Evolutionary conservation across 441 rosid genomes (phyloP), one percentile per base, ranked within the genome.

Genomic region (Aquilaria agallochum): DNA sequence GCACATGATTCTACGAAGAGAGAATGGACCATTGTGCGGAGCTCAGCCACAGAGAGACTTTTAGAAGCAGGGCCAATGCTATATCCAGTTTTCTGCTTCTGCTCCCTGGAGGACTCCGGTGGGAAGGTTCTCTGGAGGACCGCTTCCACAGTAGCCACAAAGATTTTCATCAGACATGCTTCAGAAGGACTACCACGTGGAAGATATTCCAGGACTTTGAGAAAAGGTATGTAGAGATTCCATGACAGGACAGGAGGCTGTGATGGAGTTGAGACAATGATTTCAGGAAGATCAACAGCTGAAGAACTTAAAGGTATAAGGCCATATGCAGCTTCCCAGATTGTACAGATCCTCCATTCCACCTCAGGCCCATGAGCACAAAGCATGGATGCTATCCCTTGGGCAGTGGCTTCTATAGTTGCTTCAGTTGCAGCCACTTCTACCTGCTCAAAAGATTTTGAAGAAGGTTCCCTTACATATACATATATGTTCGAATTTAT

Each of bases 291-390:
- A 89, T 95, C 99, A 70, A 95, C 95, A 9, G 84, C 96, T 13
- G 99, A 95, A 60, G 99, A 95, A 63, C 96, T 89, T 64, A 95
- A 74, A 51, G 99, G 99, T 74, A 95, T 89, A 71, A 95, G 67
- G 48, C 99, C 99, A 67, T 95, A 95, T 51, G 99, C 97, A 63
- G 99, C 99, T 83, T 95, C 99, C 99, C 99, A 95, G 58, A 95
- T 95, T 34, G 99, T 95, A 73, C 99, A 95, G 55, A 95, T 95
- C 79, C 99, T 83, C 99, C 99, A 95, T 63, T 95, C 99, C 62
- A 95, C 99, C 77, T 95, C 97, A 47, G 99, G 97, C 50, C 99
- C 99, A 64, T 95, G 99, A 73, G 97, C 97, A 78, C 99, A 95
- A 67, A 95, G 99, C 97, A 95, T 90, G n/a, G 99, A 95, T 44